Evolutionary conservation across 1,139 yeast genomes (phyloP).

Genomic region (Meyerozyma smithsonii): DNA sequence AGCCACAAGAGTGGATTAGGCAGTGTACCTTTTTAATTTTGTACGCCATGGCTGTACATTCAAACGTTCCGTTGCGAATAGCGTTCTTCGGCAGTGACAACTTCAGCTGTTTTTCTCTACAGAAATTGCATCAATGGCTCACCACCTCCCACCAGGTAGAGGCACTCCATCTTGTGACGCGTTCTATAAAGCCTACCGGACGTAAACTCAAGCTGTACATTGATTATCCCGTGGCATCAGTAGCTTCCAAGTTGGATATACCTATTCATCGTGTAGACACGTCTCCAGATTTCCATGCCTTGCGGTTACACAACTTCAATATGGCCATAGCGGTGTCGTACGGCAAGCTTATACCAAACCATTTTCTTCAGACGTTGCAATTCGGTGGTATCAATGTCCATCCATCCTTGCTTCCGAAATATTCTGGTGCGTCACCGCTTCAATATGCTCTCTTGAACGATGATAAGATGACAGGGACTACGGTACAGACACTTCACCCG

Average conservation of each 20-base stretch:
- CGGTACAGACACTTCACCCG: constrained; percentile 88
- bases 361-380: constrained; percentile 42
- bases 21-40: background rate
- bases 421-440: constrained; percentile 88
- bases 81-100: constrained; percentile 81
- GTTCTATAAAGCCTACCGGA: constrained; percentile 70
- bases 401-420: constrained; percentile 80
- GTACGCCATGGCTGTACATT: background rate
- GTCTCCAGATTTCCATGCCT: constrained; percentile 43
- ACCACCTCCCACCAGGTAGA: constrained; percentile 25
- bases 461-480: constrained; percentile 69
- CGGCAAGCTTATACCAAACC: constrained; percentile 71
- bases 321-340: constrained; percentile 85
- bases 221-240: constrained; percentile 53
- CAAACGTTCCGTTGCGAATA: constrained; percentile 19
- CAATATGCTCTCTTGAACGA: constrained; percentile 71
- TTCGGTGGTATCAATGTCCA: constrained; percentile 86
- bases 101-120: constrained; percentile 62
- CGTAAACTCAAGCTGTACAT: constrained; percentile 44
- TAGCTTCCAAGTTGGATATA: constrained; percentile 4
- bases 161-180: constrained; percentile 57
- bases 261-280: constrained; percentile 57
- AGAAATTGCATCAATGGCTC: constrained; percentile 35
- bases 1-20: background rate
- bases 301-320: constrained; percentile 33